Percentiles rank a stretch among this genome's conserved stretches.
Evolutionary conservation across 1,284 basidiomycete genomes (phyloP).

Genomic region (Ustilago shanxiensis): DNA sequence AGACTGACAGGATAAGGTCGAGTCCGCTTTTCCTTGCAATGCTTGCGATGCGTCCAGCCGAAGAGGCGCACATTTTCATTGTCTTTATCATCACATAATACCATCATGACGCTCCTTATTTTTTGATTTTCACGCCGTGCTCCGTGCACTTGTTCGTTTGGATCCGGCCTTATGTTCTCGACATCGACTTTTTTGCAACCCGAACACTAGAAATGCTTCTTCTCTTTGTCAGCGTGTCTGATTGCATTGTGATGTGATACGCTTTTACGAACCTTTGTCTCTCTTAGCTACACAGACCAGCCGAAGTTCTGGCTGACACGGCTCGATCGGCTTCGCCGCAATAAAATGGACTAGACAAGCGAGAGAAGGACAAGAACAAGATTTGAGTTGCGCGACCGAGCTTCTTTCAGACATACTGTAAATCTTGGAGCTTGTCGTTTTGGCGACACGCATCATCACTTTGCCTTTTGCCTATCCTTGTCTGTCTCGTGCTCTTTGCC

Average conservation of each 20-base stretch:
- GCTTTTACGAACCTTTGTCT: too few relatives aligned
- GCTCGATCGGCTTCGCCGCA: not conserved
- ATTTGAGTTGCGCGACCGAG: not conserved
- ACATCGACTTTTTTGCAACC: constrained; percentile 18
- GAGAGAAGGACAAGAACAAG: not conserved
- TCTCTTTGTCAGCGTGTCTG: not conserved
- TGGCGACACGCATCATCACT: constrained; percentile 18
- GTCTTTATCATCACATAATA: not conserved
- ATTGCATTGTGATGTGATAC: not conserved
- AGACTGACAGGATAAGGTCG: constrained; percentile 3
- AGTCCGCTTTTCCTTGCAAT: constrained; percentile 9
- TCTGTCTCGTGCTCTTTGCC: not conserved
- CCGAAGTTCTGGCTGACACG: not conserved
- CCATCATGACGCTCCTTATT: constrained; percentile 19
- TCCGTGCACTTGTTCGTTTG: not conserved
- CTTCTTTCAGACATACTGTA: not conserved
- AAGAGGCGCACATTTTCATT: constrained; percentile 5
- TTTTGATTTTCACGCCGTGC: not conserved
- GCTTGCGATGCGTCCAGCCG: not conserved
- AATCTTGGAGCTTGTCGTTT: constrained; percentile 8
- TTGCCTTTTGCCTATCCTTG: not conserved
- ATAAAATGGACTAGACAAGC: not conserved
- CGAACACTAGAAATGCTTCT: constrained; percentile 16
- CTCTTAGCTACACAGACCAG: too few relatives aligned
- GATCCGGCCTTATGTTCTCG: constrained; percentile 3